Evolutionary conservation across 768 basidiomycete species (phyloP), one percentile per base, ranked within the genome.

Genomic region (Tylopilus balloui): DNA sequence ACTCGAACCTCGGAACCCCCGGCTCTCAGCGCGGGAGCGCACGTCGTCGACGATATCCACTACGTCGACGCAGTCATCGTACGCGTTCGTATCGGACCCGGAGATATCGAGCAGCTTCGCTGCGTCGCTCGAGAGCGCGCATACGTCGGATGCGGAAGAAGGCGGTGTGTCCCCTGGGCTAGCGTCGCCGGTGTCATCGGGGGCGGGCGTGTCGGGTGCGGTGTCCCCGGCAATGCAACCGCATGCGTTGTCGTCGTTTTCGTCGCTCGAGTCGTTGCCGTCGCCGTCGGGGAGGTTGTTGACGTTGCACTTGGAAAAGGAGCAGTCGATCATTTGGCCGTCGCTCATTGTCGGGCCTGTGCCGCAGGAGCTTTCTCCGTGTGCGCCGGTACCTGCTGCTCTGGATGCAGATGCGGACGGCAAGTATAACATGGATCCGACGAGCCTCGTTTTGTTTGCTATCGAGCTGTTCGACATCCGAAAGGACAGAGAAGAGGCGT

Each of bases 71-170:
- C 86, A 80, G 24, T 91, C 88, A 17, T 91, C 88, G 0, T 91
- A 82, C 57, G 88, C 88, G 4, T 76, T 88, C 48, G 74, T 91
- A 9, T 89, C 88, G n/a, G 88, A 91, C 57, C 81, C 81, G 2
- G 88, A 91, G 55, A 84, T 90, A 44, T 88, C 88, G 5, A 89
- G 86, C 68, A 87, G 84, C 63, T 89, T 90, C 55, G 86, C 86
- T 1, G 87, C 86, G 6, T 90, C 88, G 24, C 75, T 90, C 4
- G 88, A 88, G 61, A 85, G 84, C 55, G 82, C 73, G 13, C 82
- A 81, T 23, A 75, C 77, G 11, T 89, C 88, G 20, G 88, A 91
- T 51, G 72, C 74, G 13, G 88, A 90, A 47, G 87, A 89, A 52
- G 63, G 62, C 66, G 2, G 60, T 79, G 3, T 83, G 11, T 78